Base-by-base conservation (phyloP, 2,329 filamentous ascomycete species). In the Rugonectria rugulosa region DNA sequence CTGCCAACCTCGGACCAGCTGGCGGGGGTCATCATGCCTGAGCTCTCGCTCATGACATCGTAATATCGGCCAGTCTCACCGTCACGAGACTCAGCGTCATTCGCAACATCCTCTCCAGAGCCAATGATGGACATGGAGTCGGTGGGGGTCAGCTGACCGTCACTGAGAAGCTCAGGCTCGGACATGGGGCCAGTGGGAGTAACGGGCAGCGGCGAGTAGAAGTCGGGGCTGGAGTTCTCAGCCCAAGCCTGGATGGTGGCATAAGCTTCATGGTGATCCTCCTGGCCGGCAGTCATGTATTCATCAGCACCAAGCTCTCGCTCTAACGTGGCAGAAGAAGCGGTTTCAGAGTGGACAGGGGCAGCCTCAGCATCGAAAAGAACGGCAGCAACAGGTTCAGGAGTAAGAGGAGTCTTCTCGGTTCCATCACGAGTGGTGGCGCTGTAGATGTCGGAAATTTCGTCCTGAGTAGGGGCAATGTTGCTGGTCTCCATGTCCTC, bases 1-100 rank as follows among this genome's bases (percentile, higher is more conserved):
- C 85, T 88, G 56, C 84, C 86, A 12, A 88, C 79, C 67, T 88
- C 86, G 6, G 83, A 86, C 86, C 86, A 88, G 70, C 82, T 86
- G 2, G 79, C 79, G 0, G 86, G 85, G 1, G 85, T 88, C 50
- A 78, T 71, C 65, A 87, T 80, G 24, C 83, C 83, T 26, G 82
- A 82, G 63, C 81, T 83, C 60, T 85, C 81, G 63, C 84, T 87
- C 74, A 86, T 71, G 14, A 87, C 79, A 57, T 86, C 84, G 48
- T 77, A 82, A 37, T 79, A 75, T 2, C 70, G 68, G 15, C 72
- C 74, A 11, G 62, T 74, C 24, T 75, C 74, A 8, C 68, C 75
- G 2, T 70, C 73, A 43, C 71, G 66, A 1, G 77, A 77, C 17
- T 60, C 67, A 24, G 61, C 71, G 36, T 83, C 79, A 27, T 78